These are phyloP conservation scores for Xylariales sp. DNA, from an alignment of 2,329 filamentous ascomycete species.

Conservation along the genomic window DNA sequence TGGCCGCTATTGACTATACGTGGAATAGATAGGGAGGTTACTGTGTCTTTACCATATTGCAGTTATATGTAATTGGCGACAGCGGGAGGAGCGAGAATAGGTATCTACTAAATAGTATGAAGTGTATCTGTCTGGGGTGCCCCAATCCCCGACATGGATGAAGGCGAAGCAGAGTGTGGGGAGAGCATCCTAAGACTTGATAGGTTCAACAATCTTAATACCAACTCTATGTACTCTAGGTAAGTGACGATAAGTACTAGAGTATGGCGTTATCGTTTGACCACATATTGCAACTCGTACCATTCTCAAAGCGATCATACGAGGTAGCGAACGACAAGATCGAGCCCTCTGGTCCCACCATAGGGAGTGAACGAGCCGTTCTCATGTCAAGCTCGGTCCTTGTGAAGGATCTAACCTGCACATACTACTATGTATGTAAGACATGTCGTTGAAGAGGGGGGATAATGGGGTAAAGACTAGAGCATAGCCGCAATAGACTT, in stretches of 20 bases:
- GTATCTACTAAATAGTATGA: too few relatives aligned
- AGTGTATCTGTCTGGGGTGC: conserved; percentile 18
- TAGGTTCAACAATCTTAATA: conserved; percentile 31
- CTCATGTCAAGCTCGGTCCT: conserved; percentile 10
- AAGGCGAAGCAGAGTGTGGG: conserved; percentile 42
- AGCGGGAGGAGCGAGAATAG: background rate
- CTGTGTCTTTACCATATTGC: background rate
- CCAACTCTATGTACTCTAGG: conserved; percentile 13
- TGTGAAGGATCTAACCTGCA: conserved; percentile 9
- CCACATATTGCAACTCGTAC: conserved; percentile 44
- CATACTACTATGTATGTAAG: background rate
- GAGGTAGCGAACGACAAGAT: conserved; percentile 29
- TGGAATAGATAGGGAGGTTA: background rate
- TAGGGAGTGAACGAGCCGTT: conserved; percentile 12
- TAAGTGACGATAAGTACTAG: conserved; percentile 21
- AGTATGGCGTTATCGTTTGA: conserved; percentile 38
- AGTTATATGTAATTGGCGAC: conserved; percentile 8
- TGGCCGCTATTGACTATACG: background rate
- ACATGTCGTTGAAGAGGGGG: conserved; percentile 3
- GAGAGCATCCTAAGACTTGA: conserved; percentile 41
- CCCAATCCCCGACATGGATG: conserved; percentile 18
- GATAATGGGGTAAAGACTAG: background rate
- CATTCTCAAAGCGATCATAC: conserved; percentile 36
- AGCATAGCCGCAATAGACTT: background rate
- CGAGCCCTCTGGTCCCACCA: conserved; percentile 24